Evolutionary conservation across 176 grass and related monocot genomes (phyloP).

Genomic region (Phragmites australis): DNA sequence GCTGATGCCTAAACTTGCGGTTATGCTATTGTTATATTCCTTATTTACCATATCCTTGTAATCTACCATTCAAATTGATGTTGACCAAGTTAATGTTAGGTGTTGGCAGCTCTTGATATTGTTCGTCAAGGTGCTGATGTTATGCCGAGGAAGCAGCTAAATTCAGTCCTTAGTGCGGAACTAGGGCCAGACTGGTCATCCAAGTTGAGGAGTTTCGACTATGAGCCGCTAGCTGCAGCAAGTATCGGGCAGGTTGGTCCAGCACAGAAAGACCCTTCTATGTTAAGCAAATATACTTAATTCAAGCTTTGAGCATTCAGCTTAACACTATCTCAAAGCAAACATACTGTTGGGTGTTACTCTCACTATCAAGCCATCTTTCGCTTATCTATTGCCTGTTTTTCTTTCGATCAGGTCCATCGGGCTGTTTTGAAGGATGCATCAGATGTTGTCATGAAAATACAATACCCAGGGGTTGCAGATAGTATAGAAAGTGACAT

Average conservation of each 20-base stretch:
- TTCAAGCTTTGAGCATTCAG: conserved; percentile 5
- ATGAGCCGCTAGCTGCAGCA: conserved; percentile 85
- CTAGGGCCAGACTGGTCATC: conserved; percentile 76
- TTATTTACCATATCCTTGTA: background rate
- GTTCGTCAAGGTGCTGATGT: conserved; percentile 95
- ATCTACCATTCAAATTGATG: background rate
- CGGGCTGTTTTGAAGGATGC: conserved; percentile 78
- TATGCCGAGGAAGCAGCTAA: conserved; percentile 92
- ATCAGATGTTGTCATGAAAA: conserved; percentile 86
- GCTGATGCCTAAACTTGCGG: background rate
- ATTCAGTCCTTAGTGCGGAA: conserved; percentile 74
- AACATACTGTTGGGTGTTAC: background rate
- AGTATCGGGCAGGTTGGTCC: conserved; percentile 75
- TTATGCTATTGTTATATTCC: background rate
- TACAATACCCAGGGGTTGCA: conserved; percentile 94
- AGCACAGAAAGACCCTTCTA: background rate
- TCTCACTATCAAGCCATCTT: conserved; percentile 1
- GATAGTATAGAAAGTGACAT: conserved; percentile 98
- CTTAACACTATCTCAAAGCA: background rate
- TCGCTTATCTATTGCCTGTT: conserved; percentile 4
- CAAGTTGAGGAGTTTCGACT: conserved; percentile 86
- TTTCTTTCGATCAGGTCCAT: conserved; percentile 66
- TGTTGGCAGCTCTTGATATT: conserved; percentile 87
- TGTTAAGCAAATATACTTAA: background rate
- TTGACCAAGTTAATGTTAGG: conserved; percentile 48